These are phyloP conservation scores for Calonectria pauciramosa DNA, from an alignment of 2,329 filamentous ascomycete genomes.

Conservation along the genomic window DNA sequence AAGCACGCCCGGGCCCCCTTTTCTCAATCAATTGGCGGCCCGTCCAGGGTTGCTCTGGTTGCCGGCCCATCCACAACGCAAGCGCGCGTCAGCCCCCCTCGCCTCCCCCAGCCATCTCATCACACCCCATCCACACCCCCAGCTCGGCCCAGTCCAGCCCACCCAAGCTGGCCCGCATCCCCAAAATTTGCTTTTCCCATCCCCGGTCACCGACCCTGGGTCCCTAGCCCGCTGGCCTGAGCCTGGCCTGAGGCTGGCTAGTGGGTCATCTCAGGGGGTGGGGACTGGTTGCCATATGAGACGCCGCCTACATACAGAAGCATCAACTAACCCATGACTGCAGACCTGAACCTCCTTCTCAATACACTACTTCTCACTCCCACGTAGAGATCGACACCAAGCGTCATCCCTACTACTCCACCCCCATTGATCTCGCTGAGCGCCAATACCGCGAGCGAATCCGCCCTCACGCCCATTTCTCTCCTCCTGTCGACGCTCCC, in stretches of 20 bases:
- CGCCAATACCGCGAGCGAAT: slow-evolving; percentile 75
- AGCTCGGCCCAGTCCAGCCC: slow-evolving; percentile 38
- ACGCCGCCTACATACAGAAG: slow-evolving; percentile 48
- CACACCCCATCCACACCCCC: slow-evolving; percentile 37
- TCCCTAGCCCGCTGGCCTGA: slow-evolving; percentile 43
- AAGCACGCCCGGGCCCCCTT: slow-evolving; percentile 20
- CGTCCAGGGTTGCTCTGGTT: slow-evolving; percentile 34
- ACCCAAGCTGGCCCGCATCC: slow-evolving; percentile 36
- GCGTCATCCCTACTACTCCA: slow-evolving; percentile 61
- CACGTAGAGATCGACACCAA: slow-evolving; percentile 75
- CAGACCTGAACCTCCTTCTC: slow-evolving; percentile 54
- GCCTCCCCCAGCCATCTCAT: slow-evolving; percentile 40
- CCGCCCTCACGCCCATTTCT: slow-evolving; percentile 63
- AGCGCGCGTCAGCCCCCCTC: slow-evolving; percentile 39
- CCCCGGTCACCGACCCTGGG: slow-evolving; percentile 37
- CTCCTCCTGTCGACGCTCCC: slow-evolving; percentile 51
- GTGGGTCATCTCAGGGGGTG: slow-evolving; percentile 44
- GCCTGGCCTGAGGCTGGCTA: slow-evolving; percentile 38
- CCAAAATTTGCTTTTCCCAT: slow-evolving; percentile 43
- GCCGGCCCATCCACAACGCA: slow-evolving; percentile 39
- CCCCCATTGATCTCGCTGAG: slow-evolving; percentile 74
- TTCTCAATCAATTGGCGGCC: slow-evolving; percentile 31
- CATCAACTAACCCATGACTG: slow-evolving; percentile 48
- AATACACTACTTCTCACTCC: slow-evolving; percentile 69
- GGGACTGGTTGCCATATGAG: slow-evolving; percentile 48